A percentile compares a stretch with the other conserved stretches of the same genome.
Conservation (phyloP, 2,329 filamentous ascomycete genomes). For the Fusarium austroafricanum region DNA sequence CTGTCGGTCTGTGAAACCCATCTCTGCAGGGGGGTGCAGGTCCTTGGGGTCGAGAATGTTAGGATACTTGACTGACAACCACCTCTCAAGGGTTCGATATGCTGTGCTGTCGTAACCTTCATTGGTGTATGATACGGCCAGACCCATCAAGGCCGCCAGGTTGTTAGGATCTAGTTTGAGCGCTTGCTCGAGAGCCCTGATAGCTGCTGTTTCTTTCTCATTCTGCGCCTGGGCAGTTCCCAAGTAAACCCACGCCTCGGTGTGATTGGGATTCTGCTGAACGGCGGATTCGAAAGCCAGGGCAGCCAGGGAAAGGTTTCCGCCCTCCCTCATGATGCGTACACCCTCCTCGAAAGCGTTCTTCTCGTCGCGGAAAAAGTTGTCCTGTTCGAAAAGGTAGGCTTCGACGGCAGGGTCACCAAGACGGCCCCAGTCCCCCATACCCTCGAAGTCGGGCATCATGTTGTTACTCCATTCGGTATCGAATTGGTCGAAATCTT, state of each 20-base stretch:
- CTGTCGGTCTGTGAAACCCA: conserved; percentile 94
- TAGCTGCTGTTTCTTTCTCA: conserved; percentile 96
- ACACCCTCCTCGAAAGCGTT: conserved; percentile 95
- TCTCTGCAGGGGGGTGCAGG: conserved; percentile 79
- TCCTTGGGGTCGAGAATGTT: conserved; percentile 78
- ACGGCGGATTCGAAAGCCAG: conserved; percentile 96
- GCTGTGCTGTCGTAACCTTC: conserved; percentile 98
- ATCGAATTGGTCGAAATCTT: conserved; percentile 76
- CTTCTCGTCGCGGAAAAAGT: conserved; percentile 82
- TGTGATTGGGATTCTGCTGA: conserved; percentile 87
- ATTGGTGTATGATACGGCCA: conserved; percentile 97
- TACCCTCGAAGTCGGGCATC: conserved; percentile 67
- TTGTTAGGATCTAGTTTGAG: conserved; percentile 89
- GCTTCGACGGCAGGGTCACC: conserved; percentile 84
- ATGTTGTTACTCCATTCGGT: conserved; percentile 78
- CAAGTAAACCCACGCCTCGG: conserved; percentile 93
- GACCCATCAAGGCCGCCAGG: conserved; percentile 89
- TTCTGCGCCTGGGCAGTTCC: conserved; percentile 96
- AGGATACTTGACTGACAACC: conserved; percentile 96
- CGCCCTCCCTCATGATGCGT: conserved; percentile 91
- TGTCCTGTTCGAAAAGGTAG: conserved; percentile 96
- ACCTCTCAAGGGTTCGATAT: conserved; percentile 95
- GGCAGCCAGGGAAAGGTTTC: conserved; percentile 92
- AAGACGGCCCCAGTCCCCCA: conserved; percentile 74
- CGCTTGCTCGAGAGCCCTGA: conserved; percentile 91